A percentile compares a stretch with the other conserved stretches of the same genome.
phyloP scores from a whole-genome alignment of 1,284 basidiomycete species.

The Laetiporus sulphureus region DNA sequence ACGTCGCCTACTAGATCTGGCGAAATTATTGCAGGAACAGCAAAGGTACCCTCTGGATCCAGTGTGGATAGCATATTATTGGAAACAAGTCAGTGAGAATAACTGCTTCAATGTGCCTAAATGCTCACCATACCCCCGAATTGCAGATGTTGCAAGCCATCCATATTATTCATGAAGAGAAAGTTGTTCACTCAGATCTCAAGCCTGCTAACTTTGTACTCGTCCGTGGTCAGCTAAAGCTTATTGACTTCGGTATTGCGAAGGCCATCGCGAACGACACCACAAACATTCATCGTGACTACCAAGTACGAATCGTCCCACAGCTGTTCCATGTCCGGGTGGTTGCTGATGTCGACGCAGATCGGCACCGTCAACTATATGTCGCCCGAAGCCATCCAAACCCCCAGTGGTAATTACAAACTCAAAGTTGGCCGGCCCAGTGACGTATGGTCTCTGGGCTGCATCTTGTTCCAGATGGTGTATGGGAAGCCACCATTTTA shows the following conservation, averaged over 20 bases:
- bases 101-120: background rate
- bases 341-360: too few species aligned
- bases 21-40: constrained; percentile 76
- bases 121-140: background rate
- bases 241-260: constrained; percentile 96
- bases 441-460: constrained; percentile 97
- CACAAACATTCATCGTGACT: constrained; percentile 92
- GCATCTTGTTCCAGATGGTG: constrained; percentile 97
- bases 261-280: constrained; percentile 97
- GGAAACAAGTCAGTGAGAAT: constrained; percentile 86
- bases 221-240: constrained; percentile 86
- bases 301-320: constrained; percentile 73
- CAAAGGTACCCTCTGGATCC: constrained; percentile 79
- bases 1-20: too few species aligned
- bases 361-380: constrained; percentile 95
- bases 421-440: constrained; percentile 82
- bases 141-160: constrained; percentile 95
- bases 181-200: constrained; percentile 94
- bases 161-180: constrained; percentile 91
- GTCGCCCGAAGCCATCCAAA: constrained; percentile 89
- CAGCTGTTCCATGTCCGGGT: too few species aligned
- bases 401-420: constrained; percentile 69
- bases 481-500: constrained; percentile 94
- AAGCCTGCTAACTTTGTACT: constrained; percentile 97
- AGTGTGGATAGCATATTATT: constrained; percentile 90